These are phyloP conservation scores for Exserohilum rostratum DNA, from an alignment of 2,329 filamentous ascomycete genomes.

Conservation along the genomic window DNA sequence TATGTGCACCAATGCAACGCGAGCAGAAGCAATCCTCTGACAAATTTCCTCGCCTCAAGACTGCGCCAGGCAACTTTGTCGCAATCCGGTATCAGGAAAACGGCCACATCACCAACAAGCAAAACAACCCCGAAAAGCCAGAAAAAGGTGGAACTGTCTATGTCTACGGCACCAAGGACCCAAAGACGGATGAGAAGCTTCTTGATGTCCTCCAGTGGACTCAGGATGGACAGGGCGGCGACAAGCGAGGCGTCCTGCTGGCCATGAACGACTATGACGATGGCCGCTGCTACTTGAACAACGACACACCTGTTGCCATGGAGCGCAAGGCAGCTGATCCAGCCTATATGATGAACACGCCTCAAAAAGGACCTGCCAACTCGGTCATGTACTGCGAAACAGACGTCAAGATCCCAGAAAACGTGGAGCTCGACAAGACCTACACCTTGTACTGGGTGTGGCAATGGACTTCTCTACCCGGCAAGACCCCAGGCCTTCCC, in stretches of 20 bases:
- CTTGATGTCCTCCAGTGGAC: conserved; percentile 80
- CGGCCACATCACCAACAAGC: conserved; percentile 55
- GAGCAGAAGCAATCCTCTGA: conserved; percentile 58
- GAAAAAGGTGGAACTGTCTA: conserved; percentile 54
- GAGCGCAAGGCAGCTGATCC: conserved; percentile 53
- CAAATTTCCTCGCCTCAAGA: conserved; percentile 67
- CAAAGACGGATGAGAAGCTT: conserved; percentile 62
- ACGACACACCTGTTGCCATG: conserved; percentile 62
- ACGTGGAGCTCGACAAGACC: conserved; percentile 65
- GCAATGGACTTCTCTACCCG: conserved; percentile 70
- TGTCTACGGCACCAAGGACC: conserved; percentile 57
- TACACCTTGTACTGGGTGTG: conserved; percentile 96
- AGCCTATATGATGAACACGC: neutral
- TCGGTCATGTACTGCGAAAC: conserved; percentile 78
- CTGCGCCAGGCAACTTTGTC: conserved; percentile 55
- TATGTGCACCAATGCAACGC: conserved; percentile 70
- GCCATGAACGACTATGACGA: conserved; percentile 86
- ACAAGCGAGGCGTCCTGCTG: conserved; percentile 76
- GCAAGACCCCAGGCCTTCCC: conserved; percentile 48
- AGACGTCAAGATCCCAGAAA: conserved; percentile 74
- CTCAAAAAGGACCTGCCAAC: conserved; percentile 33
- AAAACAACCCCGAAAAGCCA: conserved; percentile 51
- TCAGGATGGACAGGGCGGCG: conserved; percentile 76
- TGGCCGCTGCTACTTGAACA: conserved; percentile 84
- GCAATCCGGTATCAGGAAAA: conserved; percentile 60